Conservation (phyloP, 768 basidiomycete species). For the Kwoniella europaea region DNA sequence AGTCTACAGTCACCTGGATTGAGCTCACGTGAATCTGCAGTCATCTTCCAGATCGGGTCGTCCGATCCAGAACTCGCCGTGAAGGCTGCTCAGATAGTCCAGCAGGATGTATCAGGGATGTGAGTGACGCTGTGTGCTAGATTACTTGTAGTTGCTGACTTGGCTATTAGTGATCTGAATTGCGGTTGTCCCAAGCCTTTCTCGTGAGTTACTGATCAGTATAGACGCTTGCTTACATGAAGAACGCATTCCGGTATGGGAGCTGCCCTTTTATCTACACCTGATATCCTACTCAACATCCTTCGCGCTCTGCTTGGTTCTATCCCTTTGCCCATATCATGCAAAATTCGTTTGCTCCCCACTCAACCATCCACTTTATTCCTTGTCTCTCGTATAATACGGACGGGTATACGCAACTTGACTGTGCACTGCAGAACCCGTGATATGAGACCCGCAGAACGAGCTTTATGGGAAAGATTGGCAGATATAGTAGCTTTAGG, state of each 20-base stretch:
- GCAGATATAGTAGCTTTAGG: slow-evolving; percentile 86
- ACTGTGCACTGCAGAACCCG: slow-evolving; percentile 95
- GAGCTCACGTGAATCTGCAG: slow-evolving; percentile 29
- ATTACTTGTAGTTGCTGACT: not conserved
- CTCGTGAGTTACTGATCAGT: slow-evolving; percentile 61
- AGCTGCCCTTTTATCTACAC: slow-evolving; percentile 87
- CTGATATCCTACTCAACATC: slow-evolving; percentile 87
- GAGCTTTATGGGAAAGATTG: slow-evolving; percentile 76
- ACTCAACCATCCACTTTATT: slow-evolving; percentile 84
- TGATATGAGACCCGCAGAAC: slow-evolving; percentile 83
- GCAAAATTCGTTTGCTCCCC: slow-evolving; percentile 88
- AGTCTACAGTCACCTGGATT: slow-evolving; percentile 13
- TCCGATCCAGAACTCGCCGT: slow-evolving; percentile 88
- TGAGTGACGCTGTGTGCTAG: slow-evolving; percentile 12
- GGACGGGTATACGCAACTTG: slow-evolving; percentile 83
- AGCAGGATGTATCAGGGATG: slow-evolving; percentile 87
- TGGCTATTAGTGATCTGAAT: slow-evolving; percentile 72
- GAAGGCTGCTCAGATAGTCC: slow-evolving; percentile 82
- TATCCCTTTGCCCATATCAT: slow-evolving; percentile 84
- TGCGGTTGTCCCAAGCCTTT: slow-evolving; percentile 98
- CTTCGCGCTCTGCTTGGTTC: slow-evolving; percentile 74
- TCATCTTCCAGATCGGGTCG: slow-evolving; percentile 95
- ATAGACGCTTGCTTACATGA: not conserved
- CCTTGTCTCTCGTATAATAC: slow-evolving; percentile 84
- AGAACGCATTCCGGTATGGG: slow-evolving; percentile 79